phyloP scores from a whole-genome alignment of 768 basidiomycete genomes.

The Mycena pura region DNA sequence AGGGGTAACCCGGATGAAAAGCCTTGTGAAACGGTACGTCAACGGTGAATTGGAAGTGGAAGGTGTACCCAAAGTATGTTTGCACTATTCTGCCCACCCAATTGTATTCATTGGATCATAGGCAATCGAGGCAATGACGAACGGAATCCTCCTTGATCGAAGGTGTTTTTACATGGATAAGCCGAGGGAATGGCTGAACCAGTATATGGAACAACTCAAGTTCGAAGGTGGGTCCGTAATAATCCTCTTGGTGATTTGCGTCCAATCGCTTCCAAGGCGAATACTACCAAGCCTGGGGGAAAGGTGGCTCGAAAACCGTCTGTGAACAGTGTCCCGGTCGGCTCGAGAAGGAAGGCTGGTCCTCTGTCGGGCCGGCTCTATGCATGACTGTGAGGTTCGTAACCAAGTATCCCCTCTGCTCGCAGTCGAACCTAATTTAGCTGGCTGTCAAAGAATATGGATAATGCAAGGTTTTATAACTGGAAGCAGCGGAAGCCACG shows the following conservation, averaged over 20 bases:
- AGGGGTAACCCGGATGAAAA: conserved; percentile 12
- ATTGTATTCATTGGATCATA: neutral
- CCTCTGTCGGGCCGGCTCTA: conserved; percentile 6
- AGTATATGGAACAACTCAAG: conserved; percentile 16
- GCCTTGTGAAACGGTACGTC: neutral
- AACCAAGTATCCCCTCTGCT: neutral
- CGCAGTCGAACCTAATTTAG: neutral
- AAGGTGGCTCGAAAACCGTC: conserved; percentile 5
- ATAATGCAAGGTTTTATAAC: conserved; percentile 20
- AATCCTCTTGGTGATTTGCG: too few relatives aligned
- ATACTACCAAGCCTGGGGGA: conserved; percentile 18
- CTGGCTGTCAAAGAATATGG: neutral
- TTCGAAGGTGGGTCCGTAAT: too few relatives aligned
- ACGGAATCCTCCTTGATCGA: conserved; percentile 12
- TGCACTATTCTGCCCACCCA: neutral
- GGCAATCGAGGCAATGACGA: conserved; percentile 11
- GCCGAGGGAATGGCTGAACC: conserved; percentile 1
- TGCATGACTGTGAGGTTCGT: conserved; percentile 17
- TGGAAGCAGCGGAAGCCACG: conserved; percentile 7
- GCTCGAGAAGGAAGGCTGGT: conserved; percentile 8
- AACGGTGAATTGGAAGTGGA: conserved; percentile 8
- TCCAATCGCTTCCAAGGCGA: conserved; percentile 19
- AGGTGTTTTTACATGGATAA: conserved; percentile 18
- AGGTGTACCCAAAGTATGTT: neutral
- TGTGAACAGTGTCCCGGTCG: conserved; percentile 8